Conservation (phyloP, 2,329 filamentous ascomycete genomes). For the Aspergillus pseudoglaucus region DNA sequence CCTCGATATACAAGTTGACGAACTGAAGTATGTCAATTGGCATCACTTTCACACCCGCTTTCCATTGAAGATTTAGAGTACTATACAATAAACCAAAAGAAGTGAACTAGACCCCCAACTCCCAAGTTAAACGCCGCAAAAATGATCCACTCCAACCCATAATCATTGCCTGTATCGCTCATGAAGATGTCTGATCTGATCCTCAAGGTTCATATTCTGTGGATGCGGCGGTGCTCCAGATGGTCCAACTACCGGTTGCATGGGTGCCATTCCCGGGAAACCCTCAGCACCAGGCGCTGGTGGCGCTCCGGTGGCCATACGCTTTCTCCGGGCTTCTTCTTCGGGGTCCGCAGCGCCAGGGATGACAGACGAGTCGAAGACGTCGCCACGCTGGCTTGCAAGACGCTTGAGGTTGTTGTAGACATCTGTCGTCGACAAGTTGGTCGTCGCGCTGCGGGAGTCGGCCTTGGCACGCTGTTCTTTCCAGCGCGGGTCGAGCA, state of each 20-base stretch:
- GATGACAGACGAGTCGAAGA: constrained; percentile 60
- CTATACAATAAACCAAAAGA: background rate
- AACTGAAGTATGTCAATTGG: background rate
- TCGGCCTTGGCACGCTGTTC: constrained; percentile 89
- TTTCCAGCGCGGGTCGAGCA: constrained; percentile 91
- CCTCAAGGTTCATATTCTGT: constrained; percentile 65
- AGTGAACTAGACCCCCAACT: too few relatives aligned
- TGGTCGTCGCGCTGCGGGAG: constrained; percentile 75
- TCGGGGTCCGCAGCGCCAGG: constrained; percentile 58
- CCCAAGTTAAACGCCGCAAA: too few relatives aligned
- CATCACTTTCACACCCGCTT: too few relatives aligned
- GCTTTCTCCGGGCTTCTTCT: constrained; percentile 72
- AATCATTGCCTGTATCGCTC: constrained; percentile 43
- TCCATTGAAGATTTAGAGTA: background rate
- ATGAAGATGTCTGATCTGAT: constrained; percentile 69
- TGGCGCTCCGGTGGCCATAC: constrained; percentile 53
- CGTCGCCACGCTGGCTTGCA: constrained; percentile 77
- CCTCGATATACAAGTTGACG: too few relatives aligned
- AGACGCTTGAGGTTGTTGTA: constrained; percentile 94
- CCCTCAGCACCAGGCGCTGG: constrained; percentile 15
- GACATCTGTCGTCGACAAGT: constrained; percentile 77
- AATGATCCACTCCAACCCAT: too few relatives aligned
- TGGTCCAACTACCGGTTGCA: constrained; percentile 24
- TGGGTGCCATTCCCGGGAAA: constrained; percentile 16
- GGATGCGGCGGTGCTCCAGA: constrained; percentile 24